Conservation (phyloP, 2,329 filamentous ascomycete genomes). For the Pseudogymnoascus sp. region DNA sequence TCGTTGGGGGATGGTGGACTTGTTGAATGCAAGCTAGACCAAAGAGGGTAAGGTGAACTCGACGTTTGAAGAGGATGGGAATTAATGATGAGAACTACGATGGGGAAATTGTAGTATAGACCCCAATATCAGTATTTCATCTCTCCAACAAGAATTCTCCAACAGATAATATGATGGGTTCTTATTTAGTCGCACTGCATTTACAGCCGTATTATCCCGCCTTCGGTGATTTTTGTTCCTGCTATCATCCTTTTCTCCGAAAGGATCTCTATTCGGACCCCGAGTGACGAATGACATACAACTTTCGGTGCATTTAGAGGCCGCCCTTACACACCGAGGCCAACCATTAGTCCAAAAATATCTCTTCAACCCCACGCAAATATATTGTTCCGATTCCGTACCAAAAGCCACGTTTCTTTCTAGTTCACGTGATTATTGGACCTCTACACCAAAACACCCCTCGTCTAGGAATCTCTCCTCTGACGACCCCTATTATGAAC, state of each 20-base stretch:
- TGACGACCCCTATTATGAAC: not conserved
- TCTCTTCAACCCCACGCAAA: not conserved
- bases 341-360: not conserved
- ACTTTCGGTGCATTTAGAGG: not conserved
- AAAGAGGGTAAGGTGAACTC: not conserved
- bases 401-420: not conserved
- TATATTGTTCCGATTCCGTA: not conserved
- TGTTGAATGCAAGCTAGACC: constrained; percentile 2
- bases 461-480: not conserved
- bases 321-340: not conserved
- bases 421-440: not conserved
- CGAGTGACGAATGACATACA: not conserved
- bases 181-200: not conserved
- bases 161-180: not conserved
- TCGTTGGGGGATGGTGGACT: constrained; percentile 7
- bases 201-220: not conserved
- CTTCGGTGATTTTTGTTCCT: not conserved
- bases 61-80: not conserved
- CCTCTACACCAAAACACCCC: not conserved
- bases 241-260: not conserved
- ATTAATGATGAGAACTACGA: constrained; percentile 1
- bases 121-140: not conserved
- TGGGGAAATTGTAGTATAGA: not conserved
- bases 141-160: not conserved
- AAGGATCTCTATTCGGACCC: not conserved